Conservation (phyloP, 1,139 yeast species). For the Pichia sp. region DNA sequence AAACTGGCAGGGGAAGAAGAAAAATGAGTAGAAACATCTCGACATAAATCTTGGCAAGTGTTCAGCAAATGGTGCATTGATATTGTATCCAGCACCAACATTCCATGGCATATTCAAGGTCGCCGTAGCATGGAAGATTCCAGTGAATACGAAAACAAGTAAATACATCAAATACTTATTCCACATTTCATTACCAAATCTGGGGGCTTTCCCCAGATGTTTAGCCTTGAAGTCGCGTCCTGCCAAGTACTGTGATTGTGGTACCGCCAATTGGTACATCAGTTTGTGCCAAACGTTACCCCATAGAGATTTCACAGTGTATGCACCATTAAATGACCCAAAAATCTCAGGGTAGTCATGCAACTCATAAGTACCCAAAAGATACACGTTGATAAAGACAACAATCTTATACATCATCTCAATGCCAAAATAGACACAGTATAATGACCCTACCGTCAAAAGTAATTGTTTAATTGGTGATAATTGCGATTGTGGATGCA, state of each 20-base stretch:
- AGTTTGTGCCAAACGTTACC: conserved; percentile 16
- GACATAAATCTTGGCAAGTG: conserved; percentile 1
- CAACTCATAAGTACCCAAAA: background rate
- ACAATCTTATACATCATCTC: conserved; percentile 5
- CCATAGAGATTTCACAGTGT: conserved; percentile 15
- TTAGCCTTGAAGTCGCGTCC: conserved; percentile 6
- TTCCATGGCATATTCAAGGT: conserved; percentile 13
- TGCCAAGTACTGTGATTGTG: conserved; percentile 8
- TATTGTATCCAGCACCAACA: conserved; percentile 7
- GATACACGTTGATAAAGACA: conserved; percentile 4
- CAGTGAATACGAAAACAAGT: conserved; percentile 14
- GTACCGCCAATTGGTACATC: conserved; percentile 15
- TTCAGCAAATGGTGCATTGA: conserved; percentile 10
- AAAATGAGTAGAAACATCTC: conserved; percentile 15
- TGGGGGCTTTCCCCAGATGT: background rate
- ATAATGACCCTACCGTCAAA: conserved; percentile 8
- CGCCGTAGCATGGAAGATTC: conserved; percentile 14
- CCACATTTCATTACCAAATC: conserved; percentile 5
- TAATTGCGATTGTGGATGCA: conserved; percentile 8
- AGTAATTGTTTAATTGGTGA: conserved; percentile 8
- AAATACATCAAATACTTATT: conserved; percentile 6
- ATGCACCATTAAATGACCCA: conserved; percentile 12
- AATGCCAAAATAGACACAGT: conserved; percentile 12
- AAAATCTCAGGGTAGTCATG: conserved; percentile 12
- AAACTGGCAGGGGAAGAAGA: conserved; percentile 15